These are phyloP conservation scores for Metarhizium robertsii DNA, from an alignment of 2,329 filamentous ascomycete species.

Conservation along the genomic window DNA sequence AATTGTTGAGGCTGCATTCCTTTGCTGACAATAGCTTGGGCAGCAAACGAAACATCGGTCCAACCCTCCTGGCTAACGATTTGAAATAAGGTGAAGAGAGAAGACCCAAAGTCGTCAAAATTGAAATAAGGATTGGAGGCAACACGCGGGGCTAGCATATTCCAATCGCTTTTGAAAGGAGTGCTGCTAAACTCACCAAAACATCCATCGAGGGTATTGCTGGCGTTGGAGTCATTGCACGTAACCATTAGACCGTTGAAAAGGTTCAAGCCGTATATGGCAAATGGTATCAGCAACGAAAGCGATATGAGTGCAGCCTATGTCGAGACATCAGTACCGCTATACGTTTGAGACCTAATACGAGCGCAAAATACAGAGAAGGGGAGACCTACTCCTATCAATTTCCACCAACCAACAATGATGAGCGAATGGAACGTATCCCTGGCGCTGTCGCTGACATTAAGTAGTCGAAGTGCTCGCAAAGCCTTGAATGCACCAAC, in stretches of 20 bases:
- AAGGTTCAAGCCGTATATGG: constrained; percentile 88
- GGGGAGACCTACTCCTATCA: constrained; percentile 59
- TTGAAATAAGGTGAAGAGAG: constrained; percentile 93
- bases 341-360: neutral
- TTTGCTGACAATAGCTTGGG: constrained; percentile 69
- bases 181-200: constrained; percentile 71
- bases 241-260: constrained; percentile 73
- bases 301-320: constrained; percentile 84
- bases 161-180: constrained; percentile 67
- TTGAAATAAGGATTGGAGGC: constrained; percentile 77
- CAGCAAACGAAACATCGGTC: constrained; percentile 83
- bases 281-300: constrained; percentile 89
- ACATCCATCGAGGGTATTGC: constrained; percentile 60
- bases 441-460: constrained; percentile 90
- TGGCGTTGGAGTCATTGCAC: constrained; percentile 60
- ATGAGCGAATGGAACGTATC: constrained; percentile 97
- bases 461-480: constrained; percentile 80
- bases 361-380: too few relatives aligned
- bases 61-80: constrained; percentile 98
- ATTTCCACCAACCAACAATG: constrained; percentile 88
- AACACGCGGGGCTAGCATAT: constrained; percentile 71
- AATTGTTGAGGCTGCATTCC: constrained; percentile 64
- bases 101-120: constrained; percentile 91
- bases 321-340: constrained; percentile 7
- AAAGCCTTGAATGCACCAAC: constrained; percentile 96